Percentiles rank a stretch among this genome's conserved stretches.
phyloP scores from a whole-genome alignment of 805 yeast species.

The Metschnikowia drakensbergensis region DNA sequence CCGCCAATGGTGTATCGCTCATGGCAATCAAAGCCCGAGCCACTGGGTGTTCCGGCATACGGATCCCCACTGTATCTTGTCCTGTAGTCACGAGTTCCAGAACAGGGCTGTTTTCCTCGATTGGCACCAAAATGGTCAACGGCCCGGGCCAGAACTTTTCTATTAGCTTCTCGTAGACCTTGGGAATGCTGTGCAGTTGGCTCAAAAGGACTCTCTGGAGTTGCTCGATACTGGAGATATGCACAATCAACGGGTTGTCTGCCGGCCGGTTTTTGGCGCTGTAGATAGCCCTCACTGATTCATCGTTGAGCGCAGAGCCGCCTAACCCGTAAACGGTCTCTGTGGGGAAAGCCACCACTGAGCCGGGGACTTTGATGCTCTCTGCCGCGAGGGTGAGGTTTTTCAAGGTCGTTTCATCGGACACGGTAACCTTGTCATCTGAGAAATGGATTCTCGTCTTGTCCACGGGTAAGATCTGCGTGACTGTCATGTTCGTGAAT shows the following conservation, averaged over 20 bases:
- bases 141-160: conserved; percentile 95
- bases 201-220: conserved; percentile 57
- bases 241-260: conserved; percentile 92
- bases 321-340: conserved; percentile 97
- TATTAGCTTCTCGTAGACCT: conserved; percentile 60
- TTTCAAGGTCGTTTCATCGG: conserved; percentile 49
- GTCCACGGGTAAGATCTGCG: conserved; percentile 51
- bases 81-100: conserved; percentile 79
- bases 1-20: conserved; percentile 88
- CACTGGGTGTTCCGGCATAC: conserved; percentile 82
- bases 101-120: conserved; percentile 44
- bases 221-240: conserved; percentile 75
- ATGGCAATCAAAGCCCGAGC: conserved; percentile 86
- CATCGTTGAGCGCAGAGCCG: conserved; percentile 74
- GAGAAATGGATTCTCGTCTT: conserved; percentile 49
- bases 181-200: conserved; percentile 53
- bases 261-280: conserved; percentile 90
- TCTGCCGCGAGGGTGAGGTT: conserved; percentile 51
- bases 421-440: conserved; percentile 42
- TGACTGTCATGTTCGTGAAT: conserved; percentile 17
- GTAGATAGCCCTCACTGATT: conserved; percentile 72
- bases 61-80: conserved; percentile 86
- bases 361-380: conserved; percentile 12
- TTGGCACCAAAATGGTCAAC: conserved; percentile 77
- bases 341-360: conserved; percentile 88